Base-by-base conservation (phyloP, 2,329 filamentous ascomycete species). In the Colletotrichum kahawae region DNA sequence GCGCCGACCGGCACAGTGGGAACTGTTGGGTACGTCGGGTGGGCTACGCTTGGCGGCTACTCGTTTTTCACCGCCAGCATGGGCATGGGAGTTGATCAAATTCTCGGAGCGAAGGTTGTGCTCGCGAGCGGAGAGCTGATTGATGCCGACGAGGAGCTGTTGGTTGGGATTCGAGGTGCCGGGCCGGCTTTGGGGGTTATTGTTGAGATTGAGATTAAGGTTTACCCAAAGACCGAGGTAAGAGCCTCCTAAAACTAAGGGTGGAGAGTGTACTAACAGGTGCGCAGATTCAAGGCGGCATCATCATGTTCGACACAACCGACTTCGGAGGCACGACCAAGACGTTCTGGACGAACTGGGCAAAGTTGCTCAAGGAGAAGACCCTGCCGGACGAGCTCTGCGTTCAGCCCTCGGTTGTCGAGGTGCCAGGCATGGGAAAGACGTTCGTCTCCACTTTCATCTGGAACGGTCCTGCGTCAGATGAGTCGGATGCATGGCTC, bases 141-240 rank as follows among this genome's bases (percentile, higher is more conserved):
- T 7, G 80, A 83, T 4, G 86, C 85, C 2, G 81, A 83, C 43
- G 81, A 83, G 18, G 79, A 79, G 14, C 63, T 87, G 57, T 72
- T 87, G 36, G 81, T 79, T 31, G 84, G 82, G 1, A 83, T 87
- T 21, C 79, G 85, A 2, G 85, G 85, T 4, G 85, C 80, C 8
- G 85, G 85, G 33, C 83, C 84, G 3, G 79, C 79, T 5, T 82
- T 87, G 33, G 85, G 84, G 2, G 79, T 85, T 7, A 83, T 87
- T 65, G 81, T 84, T 13, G 83, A 86, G 74, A 27, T 86, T 13
- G 82, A 80, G 5, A 81, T 87, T 71, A 86, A 83, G 67, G 79
- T 86, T 3, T 86, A 86, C 69, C 80, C 81, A 4, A 67, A 83
- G 4, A 78, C 80, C 16, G 79, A 82, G 75, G 83, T 84, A 77